Evolutionary conservation across 1,139 yeast species (phyloP).

Genomic region (Blastobotrys malaysiensis): DNA sequence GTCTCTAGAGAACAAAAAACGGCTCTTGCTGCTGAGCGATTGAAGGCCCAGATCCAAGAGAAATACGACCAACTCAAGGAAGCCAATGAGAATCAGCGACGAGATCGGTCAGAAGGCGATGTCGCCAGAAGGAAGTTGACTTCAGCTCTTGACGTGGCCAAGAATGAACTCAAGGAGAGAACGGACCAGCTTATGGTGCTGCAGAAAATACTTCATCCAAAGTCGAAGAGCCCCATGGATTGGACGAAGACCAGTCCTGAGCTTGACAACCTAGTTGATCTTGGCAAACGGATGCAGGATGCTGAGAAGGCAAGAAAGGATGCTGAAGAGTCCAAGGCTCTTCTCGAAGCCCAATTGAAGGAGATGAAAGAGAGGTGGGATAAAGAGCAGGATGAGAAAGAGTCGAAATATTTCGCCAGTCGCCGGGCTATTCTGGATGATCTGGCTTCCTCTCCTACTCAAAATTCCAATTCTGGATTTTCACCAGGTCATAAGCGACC

Average conservation of each 20-base stretch:
- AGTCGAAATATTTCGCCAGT: constrained; percentile 24
- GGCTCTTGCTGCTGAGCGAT: constrained; percentile 24
- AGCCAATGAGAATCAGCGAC: constrained; percentile 23
- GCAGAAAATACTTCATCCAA: constrained; percentile 25
- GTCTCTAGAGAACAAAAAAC: constrained; percentile 27
- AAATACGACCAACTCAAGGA: constrained; percentile 23
- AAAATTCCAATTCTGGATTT: constrained; percentile 11
- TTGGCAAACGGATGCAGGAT: constrained; percentile 27
- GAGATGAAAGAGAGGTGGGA: constrained; percentile 29
- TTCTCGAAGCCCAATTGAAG: constrained; percentile 29
- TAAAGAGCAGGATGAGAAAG: constrained; percentile 24
- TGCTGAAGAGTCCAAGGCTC: constrained; percentile 26
- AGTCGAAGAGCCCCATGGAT: constrained; percentile 17
- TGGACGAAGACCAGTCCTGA: constrained; percentile 17
- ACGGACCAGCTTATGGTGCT: constrained; percentile 26
- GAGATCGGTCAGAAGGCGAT: constrained; percentile 28
- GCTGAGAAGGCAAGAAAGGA: constrained; percentile 27
- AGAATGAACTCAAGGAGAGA: constrained; percentile 25
- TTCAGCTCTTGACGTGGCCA: constrained; percentile 23
- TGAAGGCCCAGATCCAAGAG: constrained; percentile 21
- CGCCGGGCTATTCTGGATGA: constrained; percentile 27
- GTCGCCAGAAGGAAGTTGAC: constrained; percentile 27
- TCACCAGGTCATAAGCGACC: constrained; percentile 19
- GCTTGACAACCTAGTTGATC: constrained; percentile 24
- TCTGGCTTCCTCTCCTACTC: constrained; percentile 13